Evolutionary conservation across 768 basidiomycete genomes (phyloP), one percentile per base, ranked within the genome.

Genomic region (Pisolithus marmoratus): DNA sequence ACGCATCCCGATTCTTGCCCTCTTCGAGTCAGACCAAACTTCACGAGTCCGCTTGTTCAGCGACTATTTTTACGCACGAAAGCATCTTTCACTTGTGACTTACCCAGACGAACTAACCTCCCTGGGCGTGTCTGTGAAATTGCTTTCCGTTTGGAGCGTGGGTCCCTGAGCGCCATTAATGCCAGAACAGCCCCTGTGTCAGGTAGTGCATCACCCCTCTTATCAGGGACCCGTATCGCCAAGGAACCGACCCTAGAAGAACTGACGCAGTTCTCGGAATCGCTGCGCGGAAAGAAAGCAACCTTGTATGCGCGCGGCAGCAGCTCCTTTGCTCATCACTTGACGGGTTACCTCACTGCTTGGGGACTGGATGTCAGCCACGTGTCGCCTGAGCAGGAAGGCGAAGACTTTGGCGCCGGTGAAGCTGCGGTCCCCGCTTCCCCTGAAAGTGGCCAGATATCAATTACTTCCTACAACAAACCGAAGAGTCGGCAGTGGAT

Each of bases 291-390:
- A 14, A 90, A 85, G 69, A 85, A 81, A 58, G 94, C 87, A 0
- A 82, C 81, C 0, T 70, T 99, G 24, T 89, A 94, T 62, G 91
- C 95, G 7, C 85, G 82, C 61, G 80, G 91, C n/a, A 82, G 80
- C 56, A 90, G 90, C 38, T 81, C 85, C 2, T 99, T 97, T 62
- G 94, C 94, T 0, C 89, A 87, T 48, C 91, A 96, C 67, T 74
- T 99, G 34, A 94, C 94, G 23, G 88, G 87, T 58, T 96, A 95
- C 69, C 77, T 99, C 52, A 90, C 89, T 20, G 81, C 88, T 5
- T 98, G 95, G 95, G 94, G 94, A 12, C 80, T 97, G 84, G 91
- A 95, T 60, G 85, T 97, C 40, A 84, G 81, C 48, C 92, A 94
- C 70, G 75, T 84, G 41, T 82, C 85, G 8, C 73, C 79, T 2